These are phyloP conservation scores for Cladosporium austrohemisphaericum DNA, from an alignment of 2,329 filamentous ascomycete species.

Conservation along the genomic window DNA sequence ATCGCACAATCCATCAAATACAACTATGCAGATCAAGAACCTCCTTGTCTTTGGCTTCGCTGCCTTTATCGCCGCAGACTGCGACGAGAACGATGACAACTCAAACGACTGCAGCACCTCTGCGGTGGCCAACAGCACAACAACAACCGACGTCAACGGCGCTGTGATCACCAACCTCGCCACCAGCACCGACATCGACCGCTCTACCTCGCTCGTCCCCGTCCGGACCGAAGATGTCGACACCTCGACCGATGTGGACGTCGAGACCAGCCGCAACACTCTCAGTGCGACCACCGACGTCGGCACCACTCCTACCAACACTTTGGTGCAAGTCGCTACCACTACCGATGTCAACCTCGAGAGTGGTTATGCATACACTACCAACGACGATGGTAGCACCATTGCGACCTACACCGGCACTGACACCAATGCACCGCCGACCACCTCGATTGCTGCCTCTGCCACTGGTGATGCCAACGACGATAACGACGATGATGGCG, in stretches of 20 bases:
- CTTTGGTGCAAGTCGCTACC: constrained; percentile 10
- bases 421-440: constrained; percentile 8
- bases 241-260: constrained; percentile 14
- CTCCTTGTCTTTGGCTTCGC: constrained; percentile 15
- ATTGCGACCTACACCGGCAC: constrained; percentile 15
- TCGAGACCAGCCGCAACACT: constrained; percentile 8
- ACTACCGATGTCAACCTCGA: constrained; percentile 17
- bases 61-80: constrained; percentile 15
- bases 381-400: constrained; percentile 2
- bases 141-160: constrained; percentile 14
- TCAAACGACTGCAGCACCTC: constrained; percentile 11
- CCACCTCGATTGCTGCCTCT: neutral
- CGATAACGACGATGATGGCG: neutral
- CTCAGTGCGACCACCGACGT: constrained; percentile 15
- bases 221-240: constrained; percentile 14
- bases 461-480: neutral
- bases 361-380: constrained; percentile 18
- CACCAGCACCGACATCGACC: constrained; percentile 15
- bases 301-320: constrained; percentile 17
- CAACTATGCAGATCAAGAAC: constrained; percentile 17
- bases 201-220: constrained; percentile 15
- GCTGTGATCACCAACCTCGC: constrained; percentile 9
- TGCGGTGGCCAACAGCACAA: neutral
- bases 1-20: neutral
- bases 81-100: constrained; percentile 16